These are phyloP conservation scores for Candida boidinii DNA, from an alignment of 805 yeast genomes.

Conservation along the genomic window DNA sequence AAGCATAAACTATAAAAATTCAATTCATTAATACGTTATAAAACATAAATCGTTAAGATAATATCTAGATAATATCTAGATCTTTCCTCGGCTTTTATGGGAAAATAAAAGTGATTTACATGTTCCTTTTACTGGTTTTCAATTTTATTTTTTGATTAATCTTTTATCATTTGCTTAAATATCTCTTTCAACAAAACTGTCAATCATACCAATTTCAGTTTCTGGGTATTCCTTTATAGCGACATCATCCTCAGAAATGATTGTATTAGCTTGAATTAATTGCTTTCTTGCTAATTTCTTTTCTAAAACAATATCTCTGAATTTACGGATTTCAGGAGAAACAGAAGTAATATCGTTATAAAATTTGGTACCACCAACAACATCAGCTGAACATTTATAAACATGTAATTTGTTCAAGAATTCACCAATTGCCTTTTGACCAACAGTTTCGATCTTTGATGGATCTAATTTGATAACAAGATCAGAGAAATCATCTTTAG, in stretches of 20 bases:
- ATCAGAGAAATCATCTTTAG: conserved; percentile 46
- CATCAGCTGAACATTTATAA: conserved; percentile 73
- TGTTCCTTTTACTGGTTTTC: too few species aligned
- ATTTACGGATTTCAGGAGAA: conserved; percentile 50
- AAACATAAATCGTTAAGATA: too few species aligned
- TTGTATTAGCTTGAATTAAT: conserved; percentile 75
- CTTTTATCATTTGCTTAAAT: too few species aligned
- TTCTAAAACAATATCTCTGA: conserved; percentile 57
- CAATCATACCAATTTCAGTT: conserved; percentile 66
- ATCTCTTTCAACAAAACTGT: conserved; percentile 62
- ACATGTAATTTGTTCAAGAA: conserved; percentile 67
- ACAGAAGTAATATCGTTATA: conserved; percentile 65
- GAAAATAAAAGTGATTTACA: too few species aligned
- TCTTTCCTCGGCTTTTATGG: too few species aligned
- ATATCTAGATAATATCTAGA: too few species aligned
- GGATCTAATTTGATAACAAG: conserved; percentile 52
- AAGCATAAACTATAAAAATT: too few species aligned
- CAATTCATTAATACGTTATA: too few species aligned
- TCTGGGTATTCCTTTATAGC: conserved; percentile 68
- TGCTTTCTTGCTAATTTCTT: conserved; percentile 81
- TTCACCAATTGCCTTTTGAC: conserved; percentile 65
- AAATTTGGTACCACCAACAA: conserved; percentile 50
- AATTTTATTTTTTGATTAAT: too few species aligned
- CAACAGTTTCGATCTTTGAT: conserved; percentile 55
- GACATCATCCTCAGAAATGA: conserved; percentile 30